Conservation (phyloP, 139 green algal genomes). For the Volvox reticuliferus region DNA sequence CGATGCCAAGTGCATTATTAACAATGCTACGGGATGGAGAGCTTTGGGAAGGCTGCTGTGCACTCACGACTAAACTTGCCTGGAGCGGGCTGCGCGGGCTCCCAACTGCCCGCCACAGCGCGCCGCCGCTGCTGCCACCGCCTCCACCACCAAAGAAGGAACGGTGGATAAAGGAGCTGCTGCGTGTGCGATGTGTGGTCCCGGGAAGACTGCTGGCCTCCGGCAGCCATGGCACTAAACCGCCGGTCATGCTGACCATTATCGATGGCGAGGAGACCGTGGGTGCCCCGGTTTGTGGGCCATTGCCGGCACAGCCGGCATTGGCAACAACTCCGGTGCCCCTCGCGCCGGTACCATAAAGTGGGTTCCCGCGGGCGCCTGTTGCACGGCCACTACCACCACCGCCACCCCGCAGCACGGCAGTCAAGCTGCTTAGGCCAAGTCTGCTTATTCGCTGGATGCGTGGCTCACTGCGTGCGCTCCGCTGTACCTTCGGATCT, state of each 20-base stretch:
- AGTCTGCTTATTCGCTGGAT: slow-evolving; percentile 27
- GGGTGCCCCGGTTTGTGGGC: background rate
- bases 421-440: background rate
- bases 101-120: background rate
- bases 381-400: background rate
- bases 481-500: slow-evolving; percentile 41
- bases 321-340: background rate
- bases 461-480: slow-evolving; percentile 37
- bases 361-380: background rate
- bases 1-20: background rate
- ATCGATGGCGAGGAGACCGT: background rate
- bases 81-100: background rate
- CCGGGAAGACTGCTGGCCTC: background rate
- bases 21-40: background rate
- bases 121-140: background rate
- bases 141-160: background rate
- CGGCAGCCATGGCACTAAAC: background rate
- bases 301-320: background rate
- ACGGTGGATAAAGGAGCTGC: background rate
- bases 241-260: background rate
- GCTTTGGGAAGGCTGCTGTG: background rate
- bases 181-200: background rate
- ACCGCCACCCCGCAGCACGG: background rate
- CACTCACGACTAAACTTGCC: background rate
- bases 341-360: background rate